Conservation (phyloP, 495 filamentous ascomycete genomes). For the Aspergillus leporis region DNA sequence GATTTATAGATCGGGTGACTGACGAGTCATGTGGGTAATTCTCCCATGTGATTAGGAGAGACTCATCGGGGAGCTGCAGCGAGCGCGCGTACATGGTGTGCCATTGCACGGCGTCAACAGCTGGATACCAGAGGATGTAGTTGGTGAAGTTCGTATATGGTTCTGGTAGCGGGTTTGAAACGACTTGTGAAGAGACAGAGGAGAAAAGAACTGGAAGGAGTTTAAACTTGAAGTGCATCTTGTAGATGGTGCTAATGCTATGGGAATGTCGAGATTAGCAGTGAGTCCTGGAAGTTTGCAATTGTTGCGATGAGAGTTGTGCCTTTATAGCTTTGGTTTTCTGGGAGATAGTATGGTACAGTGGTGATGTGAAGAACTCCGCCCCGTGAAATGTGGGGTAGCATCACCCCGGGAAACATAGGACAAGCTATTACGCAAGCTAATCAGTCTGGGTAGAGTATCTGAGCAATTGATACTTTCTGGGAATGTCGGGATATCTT, state of each 20-base stretch:
- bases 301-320: too few species aligned
- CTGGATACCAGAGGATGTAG: slow-evolving; percentile 6
- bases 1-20: slow-evolving; percentile 17
- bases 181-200: not conserved
- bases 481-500: not conserved
- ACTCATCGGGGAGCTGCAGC: slow-evolving; percentile 17
- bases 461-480: not conserved
- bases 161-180: not conserved
- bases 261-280: too few species aligned
- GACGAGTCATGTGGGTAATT: slow-evolving; percentile 52
- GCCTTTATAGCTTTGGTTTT: too few species aligned
- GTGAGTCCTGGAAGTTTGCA: too few species aligned
- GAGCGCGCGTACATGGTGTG: slow-evolving; percentile 15
- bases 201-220: not conserved
- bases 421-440: too few species aligned
- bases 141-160: slow-evolving; percentile 6
- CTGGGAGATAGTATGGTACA: too few species aligned
- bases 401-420: too few species aligned
- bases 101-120: not conserved
- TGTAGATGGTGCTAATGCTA: too few species aligned
- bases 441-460: too few species aligned
- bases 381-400: too few species aligned
- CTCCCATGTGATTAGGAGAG: slow-evolving; percentile 50
- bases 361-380: too few species aligned
- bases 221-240: too few species aligned